Evolutionary conservation across 176 grass and related monocot genomes (phyloP).

Genomic region (Poa annua): DNA sequence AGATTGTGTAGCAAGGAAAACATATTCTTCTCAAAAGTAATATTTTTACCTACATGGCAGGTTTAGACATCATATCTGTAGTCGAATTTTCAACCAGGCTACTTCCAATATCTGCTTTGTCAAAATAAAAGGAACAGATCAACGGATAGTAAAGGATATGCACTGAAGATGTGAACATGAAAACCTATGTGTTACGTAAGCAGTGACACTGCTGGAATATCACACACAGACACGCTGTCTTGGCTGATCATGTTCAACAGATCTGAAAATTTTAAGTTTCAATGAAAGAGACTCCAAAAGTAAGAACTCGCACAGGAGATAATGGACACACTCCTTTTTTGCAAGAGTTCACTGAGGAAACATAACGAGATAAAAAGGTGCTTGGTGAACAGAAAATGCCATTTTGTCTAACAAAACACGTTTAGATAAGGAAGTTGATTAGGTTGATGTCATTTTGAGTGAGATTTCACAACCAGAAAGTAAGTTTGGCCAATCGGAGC

Average conservation of each 20-base stretch:
- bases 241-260: neutral
- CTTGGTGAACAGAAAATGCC: slow-evolving; percentile 6
- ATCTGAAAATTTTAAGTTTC: neutral
- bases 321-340: slow-evolving; percentile 16
- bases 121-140: slow-evolving; percentile 25
- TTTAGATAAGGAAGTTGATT: slow-evolving; percentile 4
- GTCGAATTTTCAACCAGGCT: slow-evolving; percentile 11
- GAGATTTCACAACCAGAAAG: neutral
- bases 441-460: neutral
- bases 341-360: slow-evolving; percentile 2
- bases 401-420: slow-evolving; percentile 1
- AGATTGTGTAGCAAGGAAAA: slow-evolving; percentile 10
- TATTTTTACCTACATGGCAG: neutral
- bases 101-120: slow-evolving; percentile 3
- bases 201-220: slow-evolving; percentile 36
- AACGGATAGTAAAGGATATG: slow-evolving; percentile 30
- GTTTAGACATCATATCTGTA: neutral
- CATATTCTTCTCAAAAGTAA: neutral
- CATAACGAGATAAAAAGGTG: neutral
- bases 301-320: slow-evolving; percentile 13
- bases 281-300: slow-evolving; percentile 6
- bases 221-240: neutral
- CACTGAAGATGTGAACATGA: slow-evolving; percentile 32
- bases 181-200: slow-evolving; percentile 40
- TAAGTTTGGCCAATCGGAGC: neutral